Percentiles rank a stretch among this genome's conserved stretches.
phyloP scores from a whole-genome alignment of 2,329 filamentous ascomycete species.

The Ilyonectria mors-panacis region DNA sequence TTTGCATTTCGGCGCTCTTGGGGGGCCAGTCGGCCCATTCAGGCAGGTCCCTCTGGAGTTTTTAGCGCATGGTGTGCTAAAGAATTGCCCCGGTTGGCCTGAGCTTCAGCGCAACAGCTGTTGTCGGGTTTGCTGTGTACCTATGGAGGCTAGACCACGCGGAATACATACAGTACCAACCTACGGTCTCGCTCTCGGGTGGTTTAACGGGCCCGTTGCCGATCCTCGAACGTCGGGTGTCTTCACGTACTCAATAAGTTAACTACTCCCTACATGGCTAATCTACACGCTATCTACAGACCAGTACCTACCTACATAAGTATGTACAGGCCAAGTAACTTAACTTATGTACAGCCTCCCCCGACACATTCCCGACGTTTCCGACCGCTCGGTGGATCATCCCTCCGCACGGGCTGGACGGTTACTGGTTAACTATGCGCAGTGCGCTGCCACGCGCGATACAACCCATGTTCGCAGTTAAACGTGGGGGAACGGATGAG shows the following conservation, averaged over 20 bases:
- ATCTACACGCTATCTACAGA: too few relatives aligned
- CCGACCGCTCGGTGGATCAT: slow-evolving; percentile 25
- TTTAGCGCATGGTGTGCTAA: slow-evolving; percentile 18
- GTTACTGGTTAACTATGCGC: not conserved
- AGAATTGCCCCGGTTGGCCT: slow-evolving; percentile 10
- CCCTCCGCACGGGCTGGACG: slow-evolving; percentile 2
- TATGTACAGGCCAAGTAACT: too few relatives aligned
- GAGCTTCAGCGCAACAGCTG: slow-evolving; percentile 5
- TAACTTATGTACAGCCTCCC: too few relatives aligned
- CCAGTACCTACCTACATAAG: not conserved
- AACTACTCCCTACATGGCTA: too few relatives aligned
- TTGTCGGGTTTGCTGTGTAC: not conserved
- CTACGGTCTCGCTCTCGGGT: not conserved
- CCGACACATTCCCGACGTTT: slow-evolving; percentile 13
- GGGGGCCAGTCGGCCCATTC: slow-evolving; percentile 35
- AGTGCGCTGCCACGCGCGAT: slow-evolving; percentile 6
- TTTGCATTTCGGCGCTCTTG: not conserved
- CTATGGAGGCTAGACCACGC: too few relatives aligned
- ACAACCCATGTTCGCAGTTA: slow-evolving; percentile 22
- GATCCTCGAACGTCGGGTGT: too few relatives aligned
- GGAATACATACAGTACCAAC: not conserved
- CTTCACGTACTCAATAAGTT: too few relatives aligned
- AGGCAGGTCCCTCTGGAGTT: slow-evolving; percentile 39
- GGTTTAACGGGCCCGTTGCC: not conserved
- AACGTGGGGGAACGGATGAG: slow-evolving; percentile 33